These are phyloP conservation scores for Garcia nutans DNA, from an alignment of 345 rosid genomes.

Conservation along the genomic window DNA sequence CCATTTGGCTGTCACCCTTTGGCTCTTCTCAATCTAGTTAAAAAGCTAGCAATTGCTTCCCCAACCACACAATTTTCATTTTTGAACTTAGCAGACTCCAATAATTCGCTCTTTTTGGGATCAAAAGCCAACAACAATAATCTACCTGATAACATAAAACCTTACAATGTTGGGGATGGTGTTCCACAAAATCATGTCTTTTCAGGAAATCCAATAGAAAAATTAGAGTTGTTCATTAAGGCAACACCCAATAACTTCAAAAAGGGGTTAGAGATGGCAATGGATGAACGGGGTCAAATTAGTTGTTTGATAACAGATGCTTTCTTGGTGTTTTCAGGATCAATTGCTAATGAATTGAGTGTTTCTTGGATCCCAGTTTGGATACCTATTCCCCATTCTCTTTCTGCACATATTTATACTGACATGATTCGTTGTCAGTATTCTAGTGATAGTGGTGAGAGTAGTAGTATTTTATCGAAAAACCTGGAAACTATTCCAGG, in stretches of 20 bases:
- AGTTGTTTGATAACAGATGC: slow-evolving; percentile 53
- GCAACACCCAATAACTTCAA: slow-evolving; percentile 36
- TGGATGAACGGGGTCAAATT: slow-evolving; percentile 38
- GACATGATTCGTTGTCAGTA: slow-evolving; percentile 26
- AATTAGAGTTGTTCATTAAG: slow-evolving; percentile 44
- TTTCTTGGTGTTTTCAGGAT: slow-evolving; percentile 43
- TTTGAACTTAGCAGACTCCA: slow-evolving; percentile 44
- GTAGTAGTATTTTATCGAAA: slow-evolving; percentile 5
- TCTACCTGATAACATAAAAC: slow-evolving; percentile 36
- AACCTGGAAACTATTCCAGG: slow-evolving; percentile 45
- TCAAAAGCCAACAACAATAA: not conserved
- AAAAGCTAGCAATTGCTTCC: slow-evolving; percentile 41
- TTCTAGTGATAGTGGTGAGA: not conserved
- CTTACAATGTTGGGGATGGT: slow-evolving; percentile 40
- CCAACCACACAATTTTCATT: slow-evolving; percentile 52
- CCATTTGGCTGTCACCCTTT: slow-evolving; percentile 57
- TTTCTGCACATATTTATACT: slow-evolving; percentile 45
- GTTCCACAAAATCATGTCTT: slow-evolving; percentile 25
- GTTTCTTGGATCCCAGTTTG: slow-evolving; percentile 53
- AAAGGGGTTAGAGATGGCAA: slow-evolving; percentile 35
- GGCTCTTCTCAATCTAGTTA: slow-evolving; percentile 44
- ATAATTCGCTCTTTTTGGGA: slow-evolving; percentile 27
- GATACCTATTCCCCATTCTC: slow-evolving; percentile 38
- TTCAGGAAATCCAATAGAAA: slow-evolving; percentile 36
- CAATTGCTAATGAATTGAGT: slow-evolving; percentile 35